phyloP scores from a whole-genome alignment of 495 filamentous ascomycete species.

The Penicillium dipodomyicola region DNA sequence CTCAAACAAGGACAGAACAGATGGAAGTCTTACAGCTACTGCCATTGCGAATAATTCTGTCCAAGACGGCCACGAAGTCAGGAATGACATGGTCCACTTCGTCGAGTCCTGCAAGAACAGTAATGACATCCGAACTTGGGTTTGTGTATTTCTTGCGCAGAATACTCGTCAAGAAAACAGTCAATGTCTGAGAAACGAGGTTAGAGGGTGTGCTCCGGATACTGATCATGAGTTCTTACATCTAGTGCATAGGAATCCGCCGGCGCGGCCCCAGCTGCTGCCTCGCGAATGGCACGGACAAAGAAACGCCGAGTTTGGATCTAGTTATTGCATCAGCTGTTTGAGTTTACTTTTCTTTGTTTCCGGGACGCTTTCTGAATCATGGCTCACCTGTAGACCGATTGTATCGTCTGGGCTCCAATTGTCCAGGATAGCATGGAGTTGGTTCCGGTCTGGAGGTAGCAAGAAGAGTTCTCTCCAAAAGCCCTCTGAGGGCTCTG shows the following conservation, averaged over 20 bases:
- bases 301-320: conserved; percentile 77
- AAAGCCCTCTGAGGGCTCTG: conserved; percentile 80
- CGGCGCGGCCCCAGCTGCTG: conserved; percentile 60
- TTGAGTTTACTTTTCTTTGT: neutral
- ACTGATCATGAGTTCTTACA: conserved; percentile 52
- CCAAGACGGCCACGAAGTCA: conserved; percentile 81
- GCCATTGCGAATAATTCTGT: conserved; percentile 77
- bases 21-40: conserved; percentile 57
- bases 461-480: conserved; percentile 96
- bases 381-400: conserved; percentile 58
- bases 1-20: neutral
- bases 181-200: conserved; percentile 66
- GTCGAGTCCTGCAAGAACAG: conserved; percentile 81
- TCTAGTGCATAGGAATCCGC: conserved; percentile 81
- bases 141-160: conserved; percentile 92
- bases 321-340: conserved; percentile 34
- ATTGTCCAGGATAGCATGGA: conserved; percentile 64
- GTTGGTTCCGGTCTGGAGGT: conserved; percentile 64
- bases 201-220: conserved; percentile 38
- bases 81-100: conserved; percentile 81
- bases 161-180: conserved; percentile 76
- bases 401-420: conserved; percentile 73
- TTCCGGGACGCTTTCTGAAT: neutral
- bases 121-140: conserved; percentile 91
- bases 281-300: conserved; percentile 62